Percentiles rank a stretch among this genome's conserved stretches.
Conservation (phyloP, 805 yeast genomes). For the Candida rishiriensis region DNA sequence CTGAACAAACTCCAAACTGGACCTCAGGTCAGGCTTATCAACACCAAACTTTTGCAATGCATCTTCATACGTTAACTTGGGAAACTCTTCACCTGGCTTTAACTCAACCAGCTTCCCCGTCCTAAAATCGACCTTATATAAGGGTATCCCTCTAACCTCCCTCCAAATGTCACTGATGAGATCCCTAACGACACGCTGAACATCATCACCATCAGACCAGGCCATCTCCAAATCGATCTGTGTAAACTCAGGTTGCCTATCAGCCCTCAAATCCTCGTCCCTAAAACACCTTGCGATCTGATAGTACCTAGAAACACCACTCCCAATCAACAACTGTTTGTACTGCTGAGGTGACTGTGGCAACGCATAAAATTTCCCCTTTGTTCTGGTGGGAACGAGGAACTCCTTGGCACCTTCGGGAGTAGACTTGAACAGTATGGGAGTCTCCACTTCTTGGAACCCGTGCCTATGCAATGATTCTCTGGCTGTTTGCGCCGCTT, state of each 20-base stretch:
- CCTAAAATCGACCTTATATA: slow-evolving; percentile 32
- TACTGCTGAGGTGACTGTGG: slow-evolving; percentile 99
- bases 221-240: slow-evolving; percentile 96
- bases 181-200: slow-evolving; percentile 57
- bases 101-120: slow-evolving; percentile 29
- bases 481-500: slow-evolving; percentile 44
- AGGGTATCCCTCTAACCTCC: slow-evolving; percentile 35
- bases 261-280: slow-evolving; percentile 92
- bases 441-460: slow-evolving; percentile 89
- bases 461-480: slow-evolving; percentile 31
- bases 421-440: slow-evolving; percentile 86
- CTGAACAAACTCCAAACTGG: slow-evolving; percentile 45
- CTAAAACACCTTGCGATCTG: slow-evolving; percentile 94
- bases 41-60: slow-evolving; percentile 78
- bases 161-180: slow-evolving; percentile 56
- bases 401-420: slow-evolving; percentile 99
- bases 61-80: slow-evolving; percentile 55
- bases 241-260: slow-evolving; percentile 96
- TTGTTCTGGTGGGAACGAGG: slow-evolving; percentile 80
- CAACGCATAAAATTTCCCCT: slow-evolving; percentile 68
- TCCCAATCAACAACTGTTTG: slow-evolving; percentile 90
- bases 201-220: slow-evolving; percentile 66
- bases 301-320: slow-evolving; percentile 81
- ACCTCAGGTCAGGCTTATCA: slow-evolving; percentile 91
- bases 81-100: slow-evolving; percentile 27